Evolutionary conservation across 2,329 filamentous ascomycete genomes (phyloP), one percentile per base, ranked within the genome.

Genomic region (Monosporascus ibericus): DNA sequence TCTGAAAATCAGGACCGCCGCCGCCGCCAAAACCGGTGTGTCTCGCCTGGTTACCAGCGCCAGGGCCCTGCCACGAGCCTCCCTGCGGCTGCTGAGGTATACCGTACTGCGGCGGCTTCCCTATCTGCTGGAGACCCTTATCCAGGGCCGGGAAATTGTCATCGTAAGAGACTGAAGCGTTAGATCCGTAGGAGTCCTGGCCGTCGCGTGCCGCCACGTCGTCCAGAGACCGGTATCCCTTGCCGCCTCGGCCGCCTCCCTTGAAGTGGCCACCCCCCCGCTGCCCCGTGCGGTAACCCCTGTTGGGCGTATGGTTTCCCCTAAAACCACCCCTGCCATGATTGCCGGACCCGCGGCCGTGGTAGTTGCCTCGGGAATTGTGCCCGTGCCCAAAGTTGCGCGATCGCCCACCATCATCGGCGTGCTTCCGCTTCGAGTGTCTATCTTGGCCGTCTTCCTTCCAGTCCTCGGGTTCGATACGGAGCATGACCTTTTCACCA

Each of bases 401-500:
- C 20, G 61, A 47, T 20, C 68, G 64, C 4, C 68, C 62, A 17
- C 68, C 62, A 17, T 68, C 61, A 38, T 67, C 52, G 58, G 64
- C 80, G 58, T 85, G 80, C 61, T 85, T 85, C 50, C 82, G 75
- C 70, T 85, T 86, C 52, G 78, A 72, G 37, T 73, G 70, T 64
- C 79, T 86, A 63, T 80, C 83, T 63, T 83, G 84, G 56, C 83
- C 79, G 56, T 81, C 82, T 61, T 87, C 84, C 24, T 72, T 69
- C 3, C 74, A 72, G 48, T 84, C 73, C 57, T 92, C 88, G 49
- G 84, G 77, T 67, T 96, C 90, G 47, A 97, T 85, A 2, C 88
- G 81, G 49, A 97, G 72, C 57, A 94, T 77, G 17, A 90, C 82
- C 72, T 95, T 96, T 71, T 97, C 92, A 18, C 88, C 88, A 1